phyloP scores from a whole-genome alignment of 2,329 filamentous ascomycete genomes.

The Zelopaecilomyces penicillatus region DNA sequence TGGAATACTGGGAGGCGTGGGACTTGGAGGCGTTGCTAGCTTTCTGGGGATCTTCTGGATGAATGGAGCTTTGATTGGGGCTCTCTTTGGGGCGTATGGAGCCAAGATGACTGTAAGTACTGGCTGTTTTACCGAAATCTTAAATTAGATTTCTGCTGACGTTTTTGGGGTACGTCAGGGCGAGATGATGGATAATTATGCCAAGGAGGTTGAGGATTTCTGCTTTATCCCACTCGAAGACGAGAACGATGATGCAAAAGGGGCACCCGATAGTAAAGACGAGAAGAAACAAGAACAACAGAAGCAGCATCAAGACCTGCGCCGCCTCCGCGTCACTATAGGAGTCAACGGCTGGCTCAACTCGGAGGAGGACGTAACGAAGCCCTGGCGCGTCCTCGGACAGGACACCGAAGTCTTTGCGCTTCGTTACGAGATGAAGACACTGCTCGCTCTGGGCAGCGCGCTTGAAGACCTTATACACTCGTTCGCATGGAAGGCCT shows the following conservation, averaged over 20 bases:
- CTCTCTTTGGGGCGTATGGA: slow-evolving; percentile 83
- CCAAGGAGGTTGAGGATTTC: slow-evolving; percentile 76
- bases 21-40: slow-evolving; percentile 75
- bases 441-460: slow-evolving; percentile 67
- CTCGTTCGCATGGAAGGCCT: slow-evolving; percentile 65
- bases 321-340: slow-evolving; percentile 69
- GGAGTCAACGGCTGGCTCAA: slow-evolving; percentile 83
- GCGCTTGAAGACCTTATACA: slow-evolving; percentile 63
- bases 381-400: slow-evolving; percentile 70
- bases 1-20: slow-evolving; percentile 75
- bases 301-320: slow-evolving; percentile 21
- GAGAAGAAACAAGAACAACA: slow-evolving; percentile 11
- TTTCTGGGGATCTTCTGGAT: slow-evolving; percentile 82
- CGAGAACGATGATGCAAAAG: slow-evolving; percentile 25
- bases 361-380: slow-evolving; percentile 63
- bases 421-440: slow-evolving; percentile 72
- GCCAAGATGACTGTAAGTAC: slow-evolving; percentile 55
- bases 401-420: slow-evolving; percentile 73
- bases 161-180: slow-evolving; percentile 34
- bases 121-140: background rate
- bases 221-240: slow-evolving; percentile 65
- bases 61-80: slow-evolving; percentile 76
- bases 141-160: slow-evolving; percentile 9
- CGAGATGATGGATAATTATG: slow-evolving; percentile 80
- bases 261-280: slow-evolving; percentile 5